These are phyloP conservation scores for Grammothele lineata DNA, from an alignment of 768 basidiomycete species.

Conservation along the genomic window DNA sequence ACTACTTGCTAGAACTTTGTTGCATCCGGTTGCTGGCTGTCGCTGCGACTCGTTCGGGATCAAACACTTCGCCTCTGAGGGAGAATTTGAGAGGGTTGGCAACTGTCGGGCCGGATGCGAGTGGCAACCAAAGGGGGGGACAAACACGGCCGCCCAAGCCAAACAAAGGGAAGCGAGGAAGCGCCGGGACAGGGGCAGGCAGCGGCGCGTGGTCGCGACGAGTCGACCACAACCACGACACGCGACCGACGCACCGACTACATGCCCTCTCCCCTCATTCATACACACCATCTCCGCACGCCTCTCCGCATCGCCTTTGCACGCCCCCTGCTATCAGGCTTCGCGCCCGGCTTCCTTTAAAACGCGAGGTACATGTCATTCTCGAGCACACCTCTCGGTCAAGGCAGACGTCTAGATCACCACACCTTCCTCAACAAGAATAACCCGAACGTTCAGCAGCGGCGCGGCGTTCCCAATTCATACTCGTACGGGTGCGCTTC, in stretches of 20 bases:
- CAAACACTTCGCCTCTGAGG: too few species aligned
- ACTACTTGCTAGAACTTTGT: too few species aligned
- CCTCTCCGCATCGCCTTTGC: background rate
- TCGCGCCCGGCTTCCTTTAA: conserved; percentile 4
- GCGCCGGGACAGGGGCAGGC: conserved; percentile 1
- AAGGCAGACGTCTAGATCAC: conserved; percentile 85
- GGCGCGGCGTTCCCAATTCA: conserved; percentile 47
- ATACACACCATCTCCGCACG: conserved; percentile 1
- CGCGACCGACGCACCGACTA: conserved; percentile 16
- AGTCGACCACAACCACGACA: conserved; percentile 16
- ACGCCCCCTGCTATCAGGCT: background rate
- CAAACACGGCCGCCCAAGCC: conserved; percentile 7
- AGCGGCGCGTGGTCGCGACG: conserved; percentile 6
- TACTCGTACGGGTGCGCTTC: conserved; percentile 66
- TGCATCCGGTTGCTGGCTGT: too few species aligned
- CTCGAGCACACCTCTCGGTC: conserved; percentile 76
- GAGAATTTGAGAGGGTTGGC: too few species aligned
- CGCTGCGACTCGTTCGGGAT: too few species aligned
- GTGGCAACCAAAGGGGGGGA: too few species aligned
- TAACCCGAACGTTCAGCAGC: conserved; percentile 31
- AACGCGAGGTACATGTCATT: conserved; percentile 66
- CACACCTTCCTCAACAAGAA: conserved; percentile 68
- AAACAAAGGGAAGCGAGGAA: conserved; percentile 8
- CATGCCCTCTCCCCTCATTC: conserved; percentile 9
- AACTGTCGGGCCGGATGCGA: too few species aligned